Evolutionary conservation across 2,329 filamentous ascomycete genomes (phyloP).

Genomic region (Ascomycota sp.): DNA sequence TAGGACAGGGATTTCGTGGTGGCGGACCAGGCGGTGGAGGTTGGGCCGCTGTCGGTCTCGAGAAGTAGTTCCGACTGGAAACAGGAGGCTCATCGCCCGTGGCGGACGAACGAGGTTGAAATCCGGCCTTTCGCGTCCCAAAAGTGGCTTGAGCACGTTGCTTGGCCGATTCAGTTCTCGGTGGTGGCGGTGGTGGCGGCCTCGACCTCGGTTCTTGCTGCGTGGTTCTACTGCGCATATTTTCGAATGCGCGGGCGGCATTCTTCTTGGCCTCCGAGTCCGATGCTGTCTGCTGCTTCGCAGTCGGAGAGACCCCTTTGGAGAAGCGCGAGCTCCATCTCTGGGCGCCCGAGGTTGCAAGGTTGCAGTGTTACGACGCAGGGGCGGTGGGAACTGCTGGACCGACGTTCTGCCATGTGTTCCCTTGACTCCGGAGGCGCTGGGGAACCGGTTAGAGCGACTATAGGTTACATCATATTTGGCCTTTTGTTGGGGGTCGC

Average conservation of each 20-base stretch:
- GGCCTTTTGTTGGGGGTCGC: conserved; percentile 25
- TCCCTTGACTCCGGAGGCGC: conserved; percentile 32
- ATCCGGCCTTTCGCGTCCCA: conserved; percentile 27
- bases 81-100: conserved; percentile 32
- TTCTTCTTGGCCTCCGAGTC: conserved; percentile 19
- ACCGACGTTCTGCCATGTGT: conserved; percentile 32
- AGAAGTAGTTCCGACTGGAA: conserved; percentile 26
- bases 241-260: conserved; percentile 20
- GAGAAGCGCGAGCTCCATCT: conserved; percentile 23
- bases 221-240: conserved; percentile 16
- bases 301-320: conserved; percentile 19
- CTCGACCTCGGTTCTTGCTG: conserved; percentile 10
- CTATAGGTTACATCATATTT: conserved; percentile 31
- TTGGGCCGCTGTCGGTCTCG: conserved; percentile 11
- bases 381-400: conserved; percentile 29
- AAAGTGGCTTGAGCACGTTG: conserved; percentile 35
- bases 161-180: conserved; percentile 28
- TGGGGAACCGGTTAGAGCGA: conserved; percentile 18
- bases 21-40: conserved; percentile 3
- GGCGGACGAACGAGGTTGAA: conserved; percentile 25
- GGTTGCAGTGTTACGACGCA: conserved; percentile 16
- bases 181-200: conserved; percentile 9
- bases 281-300: conserved; percentile 15
- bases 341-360: conserved; percentile 18
- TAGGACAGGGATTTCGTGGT: conserved; percentile 2